Evolutionary conservation across 225 moss, liverwort and hornwort genomes (phyloP), one percentile per base, ranked within the genome.

Genomic region (Asterella californica): DNA sequence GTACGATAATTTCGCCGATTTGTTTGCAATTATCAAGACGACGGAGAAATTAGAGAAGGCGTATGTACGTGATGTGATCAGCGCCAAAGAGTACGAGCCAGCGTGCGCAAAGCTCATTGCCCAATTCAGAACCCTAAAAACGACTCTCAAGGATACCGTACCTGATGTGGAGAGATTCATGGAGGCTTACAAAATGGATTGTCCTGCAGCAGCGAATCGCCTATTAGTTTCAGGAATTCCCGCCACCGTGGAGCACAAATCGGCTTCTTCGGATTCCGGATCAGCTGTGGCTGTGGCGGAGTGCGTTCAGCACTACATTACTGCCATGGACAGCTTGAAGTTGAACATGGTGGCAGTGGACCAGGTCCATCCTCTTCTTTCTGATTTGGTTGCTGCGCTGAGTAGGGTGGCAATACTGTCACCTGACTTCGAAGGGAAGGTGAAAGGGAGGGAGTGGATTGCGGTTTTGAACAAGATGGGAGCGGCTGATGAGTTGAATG

Each of bases 21-120:
- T 99, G 83, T 99, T 94, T 29, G 97, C 97, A 45, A 99, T 97
- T 63, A 92, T 94, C 33, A 99, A 99, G 83, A 99, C 97, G 37
- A 99, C 92, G 77, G 97, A 94, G 88, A 99, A 99, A 83, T 84
- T 99, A 76, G 97, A 99, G 89, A 99, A 99, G 83, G 93, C 97
- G 6, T 99, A 97, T 82, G 97, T 99, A 82, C 88, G 97, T 36
- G 94, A 99, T 48, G 92, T 99, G 79, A 94, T 99, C 81, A 93
- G 94, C 67, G 97, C 97, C 2, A 99, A 91, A 74, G 97, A 99
- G 89, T 99, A 99, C 42, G 97, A 99, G 53, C 93, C 94, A 42
- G 97, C 97, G 18, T 99, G 97, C 85, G 87, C 88, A 18, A 99
- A 99, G 83, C 85, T 99, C 84, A 99, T 99, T 15, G 97, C 94